These are phyloP conservation scores for Uronychia setigera DNA, from an alignment of 73 alveolate species.

Conservation along the genomic window DNA sequence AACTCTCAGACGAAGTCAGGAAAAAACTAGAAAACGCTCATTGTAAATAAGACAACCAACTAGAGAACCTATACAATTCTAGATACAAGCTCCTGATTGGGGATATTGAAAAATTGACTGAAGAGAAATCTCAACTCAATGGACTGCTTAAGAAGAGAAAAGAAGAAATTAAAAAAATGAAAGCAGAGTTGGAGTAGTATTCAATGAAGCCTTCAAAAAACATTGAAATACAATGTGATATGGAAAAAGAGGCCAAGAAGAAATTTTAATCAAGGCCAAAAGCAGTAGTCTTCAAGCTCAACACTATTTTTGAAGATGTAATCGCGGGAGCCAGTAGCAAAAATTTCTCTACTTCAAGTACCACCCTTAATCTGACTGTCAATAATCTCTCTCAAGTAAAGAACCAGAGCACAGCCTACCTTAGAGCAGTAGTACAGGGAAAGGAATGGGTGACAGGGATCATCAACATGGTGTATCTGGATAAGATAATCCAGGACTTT, in stretches of 20 bases:
- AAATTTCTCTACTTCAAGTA: conserved; percentile 21
- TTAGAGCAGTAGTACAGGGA: conserved; percentile 35
- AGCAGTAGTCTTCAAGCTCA: conserved; percentile 23
- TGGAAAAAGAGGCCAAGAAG: conserved; percentile 50
- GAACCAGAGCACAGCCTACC: conserved; percentile 24
- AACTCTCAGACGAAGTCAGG: conserved; percentile 32
- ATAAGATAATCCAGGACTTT: conserved; percentile 46
- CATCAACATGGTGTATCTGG: conserved; percentile 43
- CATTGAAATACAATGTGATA: conserved; percentile 12
- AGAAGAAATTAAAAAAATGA: conserved; percentile 23
- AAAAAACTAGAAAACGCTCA: conserved; percentile 35
- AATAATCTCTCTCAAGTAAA: conserved; percentile 12
- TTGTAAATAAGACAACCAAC: conserved; percentile 25
- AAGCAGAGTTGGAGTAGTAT: background rate
- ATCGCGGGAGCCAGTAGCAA: conserved; percentile 18
- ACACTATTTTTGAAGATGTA: conserved; percentile 37
- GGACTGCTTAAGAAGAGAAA: conserved; percentile 31
- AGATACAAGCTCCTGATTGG: conserved; percentile 11
- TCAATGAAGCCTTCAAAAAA: conserved; percentile 15
- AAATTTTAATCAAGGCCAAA: conserved; percentile 49
- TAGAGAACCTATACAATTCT: conserved; percentile 21
- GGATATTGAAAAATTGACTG: conserved; percentile 33
- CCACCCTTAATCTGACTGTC: background rate
- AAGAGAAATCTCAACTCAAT: conserved; percentile 8
- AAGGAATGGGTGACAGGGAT: conserved; percentile 37